Evolutionary conservation across 768 basidiomycete species (phyloP).

Genomic region (Pulveroboletus sp.): DNA sequence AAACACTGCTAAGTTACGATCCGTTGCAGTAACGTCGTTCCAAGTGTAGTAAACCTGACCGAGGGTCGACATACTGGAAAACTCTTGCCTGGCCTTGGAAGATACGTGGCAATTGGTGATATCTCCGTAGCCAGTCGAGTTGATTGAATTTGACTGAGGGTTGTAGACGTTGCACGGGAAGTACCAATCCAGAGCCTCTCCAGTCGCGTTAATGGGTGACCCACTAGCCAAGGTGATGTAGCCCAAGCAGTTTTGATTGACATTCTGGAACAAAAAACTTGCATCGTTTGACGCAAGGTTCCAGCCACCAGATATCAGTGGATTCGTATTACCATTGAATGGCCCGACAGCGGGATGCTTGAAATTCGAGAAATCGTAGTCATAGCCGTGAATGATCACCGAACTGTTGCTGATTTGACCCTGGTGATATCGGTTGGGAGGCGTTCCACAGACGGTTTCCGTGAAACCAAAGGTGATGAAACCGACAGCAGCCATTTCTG

Average conservation of each 20-base stretch:
- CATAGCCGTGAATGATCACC: conserved; percentile 91
- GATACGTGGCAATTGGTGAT: conserved; percentile 71
- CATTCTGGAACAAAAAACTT: conserved; percentile 92
- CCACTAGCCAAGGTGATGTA: conserved; percentile 68
- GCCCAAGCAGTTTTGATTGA: conserved; percentile 76
- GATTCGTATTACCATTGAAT: conserved; percentile 82
- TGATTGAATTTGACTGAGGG: conserved; percentile 61
- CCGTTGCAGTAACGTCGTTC: conserved; percentile 67
- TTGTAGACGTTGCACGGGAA: conserved; percentile 93
- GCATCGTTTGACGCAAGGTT: conserved; percentile 83
- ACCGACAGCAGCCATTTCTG: conserved; percentile 91
- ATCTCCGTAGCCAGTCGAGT: conserved; percentile 63
- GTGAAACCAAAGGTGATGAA: conserved; percentile 99
- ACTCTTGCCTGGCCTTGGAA: conserved; percentile 44
- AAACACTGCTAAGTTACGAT: conserved; percentile 86
- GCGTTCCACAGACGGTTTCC: conserved; percentile 84
- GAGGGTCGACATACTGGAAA: conserved; percentile 48
- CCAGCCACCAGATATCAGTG: conserved; percentile 73
- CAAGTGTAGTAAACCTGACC: conserved; percentile 95
- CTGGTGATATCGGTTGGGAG: conserved; percentile 76
- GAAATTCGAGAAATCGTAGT: conserved; percentile 88
- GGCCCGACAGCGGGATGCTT: conserved; percentile 65
- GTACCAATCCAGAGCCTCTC: conserved; percentile 79
- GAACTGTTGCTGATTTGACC: conserved; percentile 73
- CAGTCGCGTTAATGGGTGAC: conserved; percentile 64